Evolutionary conservation across 1,284 basidiomycete species (phyloP).

Genomic region (Gomphus bonarii): DNA sequence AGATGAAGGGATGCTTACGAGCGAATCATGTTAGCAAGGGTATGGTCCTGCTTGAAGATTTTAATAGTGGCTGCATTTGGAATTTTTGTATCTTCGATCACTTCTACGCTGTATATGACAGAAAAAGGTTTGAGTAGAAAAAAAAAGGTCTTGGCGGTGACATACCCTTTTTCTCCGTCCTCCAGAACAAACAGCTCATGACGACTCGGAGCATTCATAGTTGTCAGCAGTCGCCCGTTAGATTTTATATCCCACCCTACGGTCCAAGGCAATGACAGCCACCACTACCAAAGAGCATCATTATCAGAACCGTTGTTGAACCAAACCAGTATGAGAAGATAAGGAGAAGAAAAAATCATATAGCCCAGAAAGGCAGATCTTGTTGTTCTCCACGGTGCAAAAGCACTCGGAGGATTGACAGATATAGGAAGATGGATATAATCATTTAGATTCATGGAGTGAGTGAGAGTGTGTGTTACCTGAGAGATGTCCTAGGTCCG

Average conservation of each 20-base stretch:
- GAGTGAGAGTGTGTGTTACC: not conserved
- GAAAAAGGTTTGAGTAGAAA: not conserved
- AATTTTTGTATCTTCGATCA: constrained; percentile 93
- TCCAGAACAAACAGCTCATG: constrained; percentile 88
- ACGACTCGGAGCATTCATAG: constrained; percentile 89
- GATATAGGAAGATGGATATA: too few species aligned
- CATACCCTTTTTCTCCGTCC: constrained; percentile 88
- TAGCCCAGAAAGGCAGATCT: too few species aligned
- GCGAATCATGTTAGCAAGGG: constrained; percentile 91
- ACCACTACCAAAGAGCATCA: constrained; percentile 6
- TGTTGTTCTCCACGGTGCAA: too few species aligned
- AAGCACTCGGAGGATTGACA: too few species aligned
- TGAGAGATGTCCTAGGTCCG: not conserved
- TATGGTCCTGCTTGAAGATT: constrained; percentile 95
- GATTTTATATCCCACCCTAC: too few species aligned
- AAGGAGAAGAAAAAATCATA: too few species aligned
- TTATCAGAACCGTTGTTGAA: too few species aligned
- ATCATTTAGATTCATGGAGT: too few species aligned
- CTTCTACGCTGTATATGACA: constrained; percentile 58
- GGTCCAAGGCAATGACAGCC: too few species aligned
- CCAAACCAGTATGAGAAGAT: too few species aligned
- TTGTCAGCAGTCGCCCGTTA: not conserved
- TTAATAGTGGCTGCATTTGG: constrained; percentile 94
- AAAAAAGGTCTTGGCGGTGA: constrained; percentile 15
- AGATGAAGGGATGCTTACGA: constrained; percentile 44